Evolutionary conservation across 345 rosid genomes (phyloP).

Genomic region (Psidium guajava): DNA sequence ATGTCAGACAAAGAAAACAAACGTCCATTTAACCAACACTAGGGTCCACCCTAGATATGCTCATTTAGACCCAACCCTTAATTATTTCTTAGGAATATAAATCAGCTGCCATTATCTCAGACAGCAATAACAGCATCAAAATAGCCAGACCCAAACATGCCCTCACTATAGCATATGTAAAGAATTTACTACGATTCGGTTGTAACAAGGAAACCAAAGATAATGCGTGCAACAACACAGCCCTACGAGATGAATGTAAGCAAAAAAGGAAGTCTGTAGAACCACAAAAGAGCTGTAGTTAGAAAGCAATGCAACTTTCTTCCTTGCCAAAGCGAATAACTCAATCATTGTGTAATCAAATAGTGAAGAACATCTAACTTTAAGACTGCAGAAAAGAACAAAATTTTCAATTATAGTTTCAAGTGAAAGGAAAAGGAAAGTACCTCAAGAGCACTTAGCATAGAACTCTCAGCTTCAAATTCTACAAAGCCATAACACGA

Average conservation of each 20-base stretch:
- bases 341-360: neutral
- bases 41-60: neutral
- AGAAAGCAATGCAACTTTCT: neutral
- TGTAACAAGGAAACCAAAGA: neutral
- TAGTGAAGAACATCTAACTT: neutral
- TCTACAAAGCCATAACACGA: conserved; percentile 81
- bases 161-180: neutral
- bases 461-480: conserved; percentile 51
- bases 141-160: neutral
- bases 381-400: neutral
- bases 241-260: neutral
- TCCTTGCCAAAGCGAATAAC: neutral
- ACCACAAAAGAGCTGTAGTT: neutral
- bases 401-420: neutral
- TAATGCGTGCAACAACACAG: neutral
- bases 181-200: neutral
- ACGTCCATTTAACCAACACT: neutral
- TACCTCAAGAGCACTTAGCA: conserved; percentile 62
- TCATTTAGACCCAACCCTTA: neutral
- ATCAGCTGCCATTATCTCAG: neutral
- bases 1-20: neutral
- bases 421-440: neutral
- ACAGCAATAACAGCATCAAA: neutral
- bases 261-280: neutral
- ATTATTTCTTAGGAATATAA: neutral